Percentiles rank a stretch among this genome's conserved stretches.
phyloP scores from a whole-genome alignment of 371 early-diverging fungal genomes.

The Sporodiniella umbellata region DNA sequence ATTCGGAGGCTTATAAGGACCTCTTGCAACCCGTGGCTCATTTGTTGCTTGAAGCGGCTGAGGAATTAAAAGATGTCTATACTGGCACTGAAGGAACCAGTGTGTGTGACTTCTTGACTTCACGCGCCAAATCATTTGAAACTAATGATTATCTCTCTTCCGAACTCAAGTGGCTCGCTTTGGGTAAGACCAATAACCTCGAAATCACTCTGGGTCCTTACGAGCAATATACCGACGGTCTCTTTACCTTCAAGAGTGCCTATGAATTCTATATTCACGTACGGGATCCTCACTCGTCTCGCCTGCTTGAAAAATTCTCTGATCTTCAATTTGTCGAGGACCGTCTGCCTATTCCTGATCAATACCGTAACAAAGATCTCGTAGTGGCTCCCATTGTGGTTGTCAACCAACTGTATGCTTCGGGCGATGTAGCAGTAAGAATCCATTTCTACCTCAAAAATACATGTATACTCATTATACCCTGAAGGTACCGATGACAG shows the following conservation, averaged over 20 bases:
- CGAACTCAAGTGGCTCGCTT: constrained; percentile 71
- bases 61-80: constrained; percentile 42
- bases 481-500: constrained; percentile 54
- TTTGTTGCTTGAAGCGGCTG: constrained; percentile 59
- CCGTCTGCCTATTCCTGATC: constrained; percentile 70
- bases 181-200: constrained; percentile 54
- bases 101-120: constrained; percentile 55
- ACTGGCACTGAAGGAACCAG: constrained; percentile 29
- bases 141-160: constrained; percentile 69
- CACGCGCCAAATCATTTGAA: constrained; percentile 60
- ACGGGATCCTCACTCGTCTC: constrained; percentile 64
- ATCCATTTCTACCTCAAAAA: neutral
- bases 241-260: constrained; percentile 66
- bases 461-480: too few species aligned
- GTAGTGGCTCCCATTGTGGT: constrained; percentile 76
- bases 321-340: constrained; percentile 69
- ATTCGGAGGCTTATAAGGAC: constrained; percentile 62
- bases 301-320: constrained; percentile 67
- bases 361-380: constrained; percentile 66
- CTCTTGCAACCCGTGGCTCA: constrained; percentile 58
- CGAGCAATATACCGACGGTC: constrained; percentile 76
- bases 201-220: constrained; percentile 80
- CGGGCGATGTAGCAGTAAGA: constrained; percentile 75
- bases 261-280: constrained; percentile 76
- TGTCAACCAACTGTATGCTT: constrained; percentile 73